Conservation (phyloP, 805 yeast genomes). For the Wickerhamiella bombiphila region DNA sequence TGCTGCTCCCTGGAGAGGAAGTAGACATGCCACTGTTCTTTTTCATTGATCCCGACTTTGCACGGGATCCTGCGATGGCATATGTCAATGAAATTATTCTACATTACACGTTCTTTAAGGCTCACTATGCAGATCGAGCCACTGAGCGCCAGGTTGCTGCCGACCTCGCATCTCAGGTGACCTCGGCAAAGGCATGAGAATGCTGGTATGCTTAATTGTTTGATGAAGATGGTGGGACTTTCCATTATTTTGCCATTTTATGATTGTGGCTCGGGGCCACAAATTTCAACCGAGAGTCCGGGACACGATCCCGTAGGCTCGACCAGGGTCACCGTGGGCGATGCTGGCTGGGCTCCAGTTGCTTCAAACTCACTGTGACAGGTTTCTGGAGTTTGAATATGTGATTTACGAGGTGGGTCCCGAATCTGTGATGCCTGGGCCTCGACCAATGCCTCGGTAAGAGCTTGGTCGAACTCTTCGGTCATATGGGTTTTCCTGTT, state of each 20-base stretch:
- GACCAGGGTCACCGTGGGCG: background rate
- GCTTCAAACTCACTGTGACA: too few species aligned
- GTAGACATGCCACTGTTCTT: conserved; percentile 98
- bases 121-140: conserved; percentile 14
- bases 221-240: too few species aligned
- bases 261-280: too few species aligned
- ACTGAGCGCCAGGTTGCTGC: conserved; percentile 11
- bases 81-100: conserved; percentile 78
- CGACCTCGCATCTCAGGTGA: conserved; percentile 10
- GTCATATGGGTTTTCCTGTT: conserved; percentile 14
- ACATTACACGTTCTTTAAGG: conserved; percentile 78
- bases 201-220: too few species aligned
- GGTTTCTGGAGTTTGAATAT: too few species aligned
- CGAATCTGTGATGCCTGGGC: too few species aligned
- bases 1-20: conserved; percentile 87
- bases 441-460: conserved; percentile 9
- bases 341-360: background rate
- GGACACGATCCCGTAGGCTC: background rate
- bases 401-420: too few species aligned
- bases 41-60: conserved; percentile 92
- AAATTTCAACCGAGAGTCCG: background rate
- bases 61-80: conserved; percentile 83
- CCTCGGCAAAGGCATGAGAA: conserved; percentile 3
- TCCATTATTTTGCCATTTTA: too few species aligned
- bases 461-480: conserved; percentile 13